Conservation (phyloP, 1,284 basidiomycete genomes). For the Ceratobasidium sp. region DNA sequence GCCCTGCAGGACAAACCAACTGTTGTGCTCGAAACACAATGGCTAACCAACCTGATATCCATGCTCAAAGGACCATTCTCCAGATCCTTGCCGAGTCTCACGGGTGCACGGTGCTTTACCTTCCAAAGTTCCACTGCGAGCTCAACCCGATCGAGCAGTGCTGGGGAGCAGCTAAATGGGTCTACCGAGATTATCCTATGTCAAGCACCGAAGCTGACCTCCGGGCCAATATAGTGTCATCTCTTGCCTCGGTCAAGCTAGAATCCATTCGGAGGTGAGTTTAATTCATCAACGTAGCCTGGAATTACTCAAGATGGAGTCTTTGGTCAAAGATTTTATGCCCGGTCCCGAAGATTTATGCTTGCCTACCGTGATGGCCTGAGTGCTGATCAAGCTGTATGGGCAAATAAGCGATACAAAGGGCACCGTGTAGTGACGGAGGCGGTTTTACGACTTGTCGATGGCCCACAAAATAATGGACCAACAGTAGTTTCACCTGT, state of each 20-base stretch:
- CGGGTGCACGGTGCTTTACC: constrained; percentile 41
- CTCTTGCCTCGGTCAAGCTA: constrained; percentile 40
- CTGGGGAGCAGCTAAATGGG: constrained; percentile 39
- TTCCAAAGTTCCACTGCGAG: constrained; percentile 48
- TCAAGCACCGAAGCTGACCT: constrained; percentile 44
- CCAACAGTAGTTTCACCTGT: background rate
- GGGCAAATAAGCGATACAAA: constrained; percentile 43
- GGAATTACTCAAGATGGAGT: background rate
- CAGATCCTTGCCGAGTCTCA: constrained; percentile 17
- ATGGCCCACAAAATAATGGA: background rate
- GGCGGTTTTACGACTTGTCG: constrained; percentile 3
- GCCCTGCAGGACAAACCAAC: background rate
- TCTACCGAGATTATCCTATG: constrained; percentile 41
- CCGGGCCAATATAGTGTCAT: constrained; percentile 31
- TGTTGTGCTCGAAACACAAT: constrained; percentile 45
- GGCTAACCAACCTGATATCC: constrained; percentile 44
- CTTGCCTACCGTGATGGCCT: constrained; percentile 45
- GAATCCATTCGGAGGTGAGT: constrained; percentile 37
- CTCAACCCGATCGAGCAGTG: constrained; percentile 45
- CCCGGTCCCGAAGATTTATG: constrained; percentile 41
- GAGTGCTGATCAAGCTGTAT: constrained; percentile 41
- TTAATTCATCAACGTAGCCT: background rate
- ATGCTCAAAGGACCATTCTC: constrained; percentile 44
- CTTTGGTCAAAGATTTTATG: constrained; percentile 38
- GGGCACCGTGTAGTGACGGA: constrained; percentile 42